These are phyloP conservation scores for Ogataea siamensis DNA, from an alignment of 805 yeast species.

Conservation along the genomic window DNA sequence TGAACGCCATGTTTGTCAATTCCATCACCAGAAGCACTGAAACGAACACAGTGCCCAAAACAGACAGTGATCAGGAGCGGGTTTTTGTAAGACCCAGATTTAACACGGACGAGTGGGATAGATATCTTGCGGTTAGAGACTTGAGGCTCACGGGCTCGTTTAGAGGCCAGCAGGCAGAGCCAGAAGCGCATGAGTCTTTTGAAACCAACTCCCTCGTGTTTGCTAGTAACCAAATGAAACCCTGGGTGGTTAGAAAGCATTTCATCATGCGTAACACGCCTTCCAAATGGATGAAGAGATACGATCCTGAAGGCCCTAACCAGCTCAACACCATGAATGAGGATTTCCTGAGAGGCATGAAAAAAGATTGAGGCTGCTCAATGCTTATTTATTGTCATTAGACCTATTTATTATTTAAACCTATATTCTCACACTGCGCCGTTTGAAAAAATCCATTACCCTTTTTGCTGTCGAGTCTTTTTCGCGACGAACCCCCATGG, in stretches of 20 bases:
- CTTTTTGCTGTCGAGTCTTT: conserved; percentile 74
- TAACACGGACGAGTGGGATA: conserved; percentile 54
- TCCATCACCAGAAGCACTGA: conserved; percentile 34
- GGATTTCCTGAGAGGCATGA: conserved; percentile 36
- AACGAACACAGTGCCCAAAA: conserved; percentile 30
- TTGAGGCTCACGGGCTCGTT: conserved; percentile 69
- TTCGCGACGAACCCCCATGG: conserved; percentile 17
- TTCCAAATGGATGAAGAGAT: conserved; percentile 36
- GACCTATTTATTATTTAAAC: conserved; percentile 1
- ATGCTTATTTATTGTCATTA: conserved; percentile 7
- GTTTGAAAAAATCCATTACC: conserved; percentile 75
- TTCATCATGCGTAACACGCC: conserved; percentile 40
- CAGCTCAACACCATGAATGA: conserved; percentile 36
- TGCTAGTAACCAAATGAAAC: conserved; percentile 32
- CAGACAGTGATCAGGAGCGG: conserved; percentile 33
- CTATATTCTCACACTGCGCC: conserved; percentile 49
- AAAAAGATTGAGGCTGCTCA: conserved; percentile 19
- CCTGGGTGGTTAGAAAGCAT: conserved; percentile 40
- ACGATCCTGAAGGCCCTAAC: conserved; percentile 32
- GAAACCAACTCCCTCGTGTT: conserved; percentile 58
- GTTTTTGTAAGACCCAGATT: conserved; percentile 53
- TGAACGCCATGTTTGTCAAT: conserved; percentile 34
- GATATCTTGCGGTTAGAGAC: conserved; percentile 66
- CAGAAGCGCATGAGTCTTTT: conserved; percentile 75
- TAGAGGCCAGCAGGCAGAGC: conserved; percentile 64